Base-by-base conservation (phyloP, 202 grass and related monocot species). In the Setaria italica region DNA sequence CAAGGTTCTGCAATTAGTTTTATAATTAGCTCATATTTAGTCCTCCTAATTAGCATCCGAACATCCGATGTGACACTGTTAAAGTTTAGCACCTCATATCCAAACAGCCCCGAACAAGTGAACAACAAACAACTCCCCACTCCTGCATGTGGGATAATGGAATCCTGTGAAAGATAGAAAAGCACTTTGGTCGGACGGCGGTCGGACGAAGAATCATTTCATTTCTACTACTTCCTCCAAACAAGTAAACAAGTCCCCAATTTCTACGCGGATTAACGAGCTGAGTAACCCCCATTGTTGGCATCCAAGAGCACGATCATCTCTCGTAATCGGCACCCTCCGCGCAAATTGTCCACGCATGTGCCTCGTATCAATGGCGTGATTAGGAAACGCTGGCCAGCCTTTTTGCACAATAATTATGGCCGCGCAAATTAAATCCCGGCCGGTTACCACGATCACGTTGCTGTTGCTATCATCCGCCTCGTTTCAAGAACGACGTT, bases 201-300 rank as follows among this genome's bases (percentile, higher is more conserved):
- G 86, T 85, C 85, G 77, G 89, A 41, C 5, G 19, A 80, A 14
- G 53, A 39, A 87, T 75, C 65, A 78, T 54, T 46, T 56, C 47
- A 47, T 64, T 8, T 56, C 54, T 56, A 56, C 54, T 20, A 4
- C 3, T 15, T 12, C 14, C 9, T 46, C 43, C 43, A 46, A 46
- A 46, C 43, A 41, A 41, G 35, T 35, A 35, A 35, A 35, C 3
- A 43, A 5, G 2, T 55, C 20, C 20, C 55, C 7, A 1, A 9
- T 21, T 57, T 59, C 9, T 21, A 25, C 56, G 56, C 20, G 21
- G n/a, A 62, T 30, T 30, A 30, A 30, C 1, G 9, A 12, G 7
- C 3, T 45, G 43, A 11, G 9, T 29, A 60, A 60, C n/a, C 9
- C 21, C 58, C 58, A 59, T n/a, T 20, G n/a, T 30, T 62, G 9